Conservation (phyloP, 2,329 filamentous ascomycete genomes). For the Fusarium pseudonygamai region DNA sequence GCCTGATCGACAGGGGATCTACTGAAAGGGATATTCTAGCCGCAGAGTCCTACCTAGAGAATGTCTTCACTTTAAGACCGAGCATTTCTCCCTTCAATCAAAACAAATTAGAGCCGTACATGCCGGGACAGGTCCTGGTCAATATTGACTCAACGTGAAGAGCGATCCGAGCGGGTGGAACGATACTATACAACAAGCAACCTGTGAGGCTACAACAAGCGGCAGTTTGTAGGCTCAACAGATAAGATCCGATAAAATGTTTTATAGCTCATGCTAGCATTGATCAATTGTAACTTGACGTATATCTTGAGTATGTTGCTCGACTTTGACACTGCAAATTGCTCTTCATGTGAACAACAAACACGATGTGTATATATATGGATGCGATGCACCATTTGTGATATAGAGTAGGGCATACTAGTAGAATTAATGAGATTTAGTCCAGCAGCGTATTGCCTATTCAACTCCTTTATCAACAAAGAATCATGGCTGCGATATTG, state of each 20-base stretch:
- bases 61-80: background rate
- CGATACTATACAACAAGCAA: background rate
- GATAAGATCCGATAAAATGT: background rate
- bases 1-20: slow-evolving; percentile 34
- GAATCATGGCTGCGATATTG: background rate
- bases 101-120: background rate
- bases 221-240: background rate
- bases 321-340: background rate
- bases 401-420: background rate
- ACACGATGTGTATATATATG: background rate
- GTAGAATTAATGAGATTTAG: background rate
- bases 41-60: background rate
- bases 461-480: background rate
- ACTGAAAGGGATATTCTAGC: background rate
- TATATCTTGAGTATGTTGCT: background rate
- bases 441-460: background rate
- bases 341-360: background rate
- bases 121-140: too few species aligned
- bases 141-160: background rate
- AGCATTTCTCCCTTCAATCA: background rate
- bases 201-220: background rate
- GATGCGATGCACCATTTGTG: background rate
- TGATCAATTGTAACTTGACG: background rate
- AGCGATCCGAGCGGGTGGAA: background rate
- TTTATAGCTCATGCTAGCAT: background rate